Conservation (phyloP, 257 asterid species). For the Solanum gandarillasii region DNA sequence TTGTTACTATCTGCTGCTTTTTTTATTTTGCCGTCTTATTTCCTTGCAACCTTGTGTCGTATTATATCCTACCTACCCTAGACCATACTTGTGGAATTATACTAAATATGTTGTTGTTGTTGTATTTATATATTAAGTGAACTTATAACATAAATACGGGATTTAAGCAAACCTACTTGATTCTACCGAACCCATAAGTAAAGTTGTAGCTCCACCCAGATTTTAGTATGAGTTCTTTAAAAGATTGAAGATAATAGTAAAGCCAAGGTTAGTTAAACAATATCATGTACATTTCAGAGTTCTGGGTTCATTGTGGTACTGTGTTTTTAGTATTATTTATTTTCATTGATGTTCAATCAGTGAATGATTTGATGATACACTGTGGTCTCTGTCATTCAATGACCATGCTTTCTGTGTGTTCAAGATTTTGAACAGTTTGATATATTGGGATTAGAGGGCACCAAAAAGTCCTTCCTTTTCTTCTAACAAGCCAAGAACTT, state of each 20-base stretch:
- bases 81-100: neutral
- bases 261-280: neutral
- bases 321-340: neutral
- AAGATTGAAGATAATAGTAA: neutral
- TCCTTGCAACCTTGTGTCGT: neutral
- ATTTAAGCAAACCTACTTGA: neutral
- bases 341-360: constrained; percentile 9
- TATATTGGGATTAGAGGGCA: neutral
- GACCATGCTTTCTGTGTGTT: neutral
- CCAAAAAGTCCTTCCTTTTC: neutral
- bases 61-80: neutral
- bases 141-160: neutral
- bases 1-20: neutral
- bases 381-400: neutral
- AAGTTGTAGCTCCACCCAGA: neutral
- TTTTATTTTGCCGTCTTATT: neutral
- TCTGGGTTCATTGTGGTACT: neutral
- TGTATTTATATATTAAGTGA: neutral
- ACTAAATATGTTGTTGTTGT: neutral
- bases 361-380: constrained; percentile 27
- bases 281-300: neutral
- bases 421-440: neutral
- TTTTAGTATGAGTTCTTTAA: neutral
- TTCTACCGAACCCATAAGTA: neutral
- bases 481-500: neutral